A percentile compares a stretch with the other conserved stretches of the same genome.
Evolutionary conservation across 257 asterid genomes (phyloP).

Genomic region (Cordia subcordata): DNA sequence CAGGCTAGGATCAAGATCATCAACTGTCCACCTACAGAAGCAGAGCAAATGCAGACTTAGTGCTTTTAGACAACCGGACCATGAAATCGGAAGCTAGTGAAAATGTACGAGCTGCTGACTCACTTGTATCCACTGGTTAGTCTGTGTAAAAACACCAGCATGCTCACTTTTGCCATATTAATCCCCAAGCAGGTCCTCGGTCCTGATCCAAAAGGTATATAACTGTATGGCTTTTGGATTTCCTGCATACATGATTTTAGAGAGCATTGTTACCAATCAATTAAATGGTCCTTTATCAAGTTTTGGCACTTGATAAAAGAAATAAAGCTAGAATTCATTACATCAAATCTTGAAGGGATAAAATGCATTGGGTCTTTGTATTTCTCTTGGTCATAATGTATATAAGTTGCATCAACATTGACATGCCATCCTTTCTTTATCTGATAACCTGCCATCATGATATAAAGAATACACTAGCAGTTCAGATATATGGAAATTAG

Average conservation of each 20-base stretch:
- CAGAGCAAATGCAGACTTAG: neutral
- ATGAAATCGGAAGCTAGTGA: neutral
- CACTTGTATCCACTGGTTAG: constrained; percentile 49
- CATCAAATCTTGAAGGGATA: constrained; percentile 65
- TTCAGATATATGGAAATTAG: neutral
- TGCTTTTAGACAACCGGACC: neutral
- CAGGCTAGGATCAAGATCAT: constrained; percentile 45
- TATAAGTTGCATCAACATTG: constrained; percentile 51
- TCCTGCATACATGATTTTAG: constrained; percentile 26
- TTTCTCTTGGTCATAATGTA: constrained; percentile 49
- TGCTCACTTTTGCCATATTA: constrained; percentile 56
- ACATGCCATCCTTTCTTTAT: constrained; percentile 71
- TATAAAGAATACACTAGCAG: neutral
- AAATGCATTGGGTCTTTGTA: constrained; percentile 44
- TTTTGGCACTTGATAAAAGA: neutral
- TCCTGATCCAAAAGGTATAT: constrained; percentile 62
- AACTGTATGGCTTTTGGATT: constrained; percentile 52
- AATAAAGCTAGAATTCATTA: constrained; percentile 11
- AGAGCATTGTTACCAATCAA: neutral
- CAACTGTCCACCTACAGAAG: constrained; percentile 50
- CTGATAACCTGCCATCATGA: constrained; percentile 36
- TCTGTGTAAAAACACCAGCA: constrained; percentile 50
- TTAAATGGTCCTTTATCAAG: neutral
- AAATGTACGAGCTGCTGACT: constrained; percentile 5
- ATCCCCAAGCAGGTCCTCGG: constrained; percentile 63